Percentiles rank a stretch among this genome's conserved stretches.
phyloP scores from a whole-genome alignment of 768 basidiomycete species.

The Mycena epipterygia region DNA sequence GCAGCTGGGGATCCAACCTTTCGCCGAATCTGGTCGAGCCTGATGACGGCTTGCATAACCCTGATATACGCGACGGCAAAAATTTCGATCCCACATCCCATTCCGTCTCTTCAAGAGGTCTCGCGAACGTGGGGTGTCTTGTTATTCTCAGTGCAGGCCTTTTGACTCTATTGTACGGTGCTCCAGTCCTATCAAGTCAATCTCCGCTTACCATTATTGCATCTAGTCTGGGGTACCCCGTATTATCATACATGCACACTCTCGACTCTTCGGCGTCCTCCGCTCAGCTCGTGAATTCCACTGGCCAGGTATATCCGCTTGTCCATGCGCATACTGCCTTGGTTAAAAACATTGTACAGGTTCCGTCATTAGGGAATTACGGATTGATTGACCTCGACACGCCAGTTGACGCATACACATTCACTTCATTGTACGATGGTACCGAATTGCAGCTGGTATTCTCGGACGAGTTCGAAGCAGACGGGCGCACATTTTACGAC shows the following conservation, averaged over 20 bases:
- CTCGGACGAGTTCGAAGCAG: slow-evolving; percentile 85
- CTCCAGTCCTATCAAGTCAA: background rate
- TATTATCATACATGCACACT: background rate
- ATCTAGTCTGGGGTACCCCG: background rate
- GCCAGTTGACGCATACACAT: slow-evolving; percentile 48
- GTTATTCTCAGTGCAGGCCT: slow-evolving; percentile 48
- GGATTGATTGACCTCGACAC: slow-evolving; percentile 70
- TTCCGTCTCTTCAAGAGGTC: slow-evolving; percentile 61
- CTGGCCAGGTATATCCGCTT: slow-evolving; percentile 67
- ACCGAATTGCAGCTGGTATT: slow-evolving; percentile 69
- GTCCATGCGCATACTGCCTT: background rate
- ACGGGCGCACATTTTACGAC: slow-evolving; percentile 78
- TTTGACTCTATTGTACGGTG: slow-evolving; percentile 24
- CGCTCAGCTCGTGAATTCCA: background rate
- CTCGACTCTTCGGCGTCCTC: background rate
- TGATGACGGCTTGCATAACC: slow-evolving; percentile 78
- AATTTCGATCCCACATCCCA: slow-evolving; percentile 57
- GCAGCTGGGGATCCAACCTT: slow-evolving; percentile 56
- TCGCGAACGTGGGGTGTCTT: slow-evolving; percentile 68
- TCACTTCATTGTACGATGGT: slow-evolving; percentile 52
- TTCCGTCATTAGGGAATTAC: slow-evolving; percentile 48
- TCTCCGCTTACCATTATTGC: background rate
- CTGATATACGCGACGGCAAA: slow-evolving; percentile 47
- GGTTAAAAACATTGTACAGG: slow-evolving; percentile 18
- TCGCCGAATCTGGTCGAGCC: slow-evolving; percentile 42